Evolutionary conservation across 495 filamentous ascomycete genomes (phyloP).

Genomic region (Aspergillus biplanus): DNA sequence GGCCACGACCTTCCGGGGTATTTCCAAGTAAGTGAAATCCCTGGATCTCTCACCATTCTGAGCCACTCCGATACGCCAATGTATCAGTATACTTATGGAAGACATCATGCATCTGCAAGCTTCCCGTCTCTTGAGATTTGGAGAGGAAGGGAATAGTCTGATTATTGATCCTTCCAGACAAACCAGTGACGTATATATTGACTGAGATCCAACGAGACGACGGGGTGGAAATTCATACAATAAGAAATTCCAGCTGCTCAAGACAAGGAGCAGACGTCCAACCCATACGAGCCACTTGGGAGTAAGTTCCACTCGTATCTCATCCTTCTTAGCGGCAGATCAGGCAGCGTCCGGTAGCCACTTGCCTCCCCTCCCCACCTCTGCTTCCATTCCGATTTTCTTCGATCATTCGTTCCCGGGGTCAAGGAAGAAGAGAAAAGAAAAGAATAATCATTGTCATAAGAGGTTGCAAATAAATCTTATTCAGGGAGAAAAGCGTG

Average conservation of each 20-base stretch:
- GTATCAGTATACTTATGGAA: background rate
- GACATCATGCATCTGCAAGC: conserved; percentile 9
- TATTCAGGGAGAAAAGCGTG: background rate
- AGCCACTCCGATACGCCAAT: background rate
- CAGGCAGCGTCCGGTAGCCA: conserved; percentile 26
- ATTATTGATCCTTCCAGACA: background rate
- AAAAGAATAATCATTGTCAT: conserved; percentile 6
- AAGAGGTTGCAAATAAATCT: too few species aligned
- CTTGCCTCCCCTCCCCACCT: conserved; percentile 18
- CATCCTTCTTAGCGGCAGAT: conserved; percentile 24
- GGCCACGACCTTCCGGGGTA: conserved; percentile 21
- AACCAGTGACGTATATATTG: conserved; percentile 2
- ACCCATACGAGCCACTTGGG: too few species aligned
- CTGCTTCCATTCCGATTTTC: conserved; percentile 12
- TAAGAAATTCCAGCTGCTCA: too few species aligned
- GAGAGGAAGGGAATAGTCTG: background rate
- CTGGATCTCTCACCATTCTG: conserved; percentile 8
- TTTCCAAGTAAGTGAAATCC: background rate
- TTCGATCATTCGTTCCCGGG: conserved; percentile 15
- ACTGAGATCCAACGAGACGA: background rate
- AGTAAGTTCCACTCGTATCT: background rate
- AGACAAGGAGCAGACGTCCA: too few species aligned
- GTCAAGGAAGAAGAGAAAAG: background rate
- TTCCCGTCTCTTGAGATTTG: conserved; percentile 15
- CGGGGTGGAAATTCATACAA: background rate